A percentile compares a stretch with the other conserved stretches of the same genome.
These are phyloP conservation scores for Turritis glabra DNA, from an alignment of 345 rosid species.

Conservation along the genomic window DNA sequence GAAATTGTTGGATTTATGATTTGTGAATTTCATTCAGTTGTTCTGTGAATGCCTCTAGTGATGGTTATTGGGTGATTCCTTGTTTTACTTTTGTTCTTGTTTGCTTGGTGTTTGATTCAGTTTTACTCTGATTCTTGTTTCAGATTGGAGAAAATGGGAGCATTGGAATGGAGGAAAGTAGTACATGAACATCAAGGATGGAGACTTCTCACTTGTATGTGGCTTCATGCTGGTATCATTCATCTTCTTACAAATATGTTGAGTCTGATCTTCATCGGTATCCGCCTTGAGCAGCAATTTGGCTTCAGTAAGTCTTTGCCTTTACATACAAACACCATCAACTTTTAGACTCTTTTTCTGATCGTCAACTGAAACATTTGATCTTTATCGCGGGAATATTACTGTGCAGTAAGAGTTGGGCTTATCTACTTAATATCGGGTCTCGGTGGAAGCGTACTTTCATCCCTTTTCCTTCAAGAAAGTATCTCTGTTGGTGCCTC, in stretches of 20 bases:
- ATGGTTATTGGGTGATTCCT: not conserved
- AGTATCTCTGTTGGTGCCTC: constrained; percentile 98
- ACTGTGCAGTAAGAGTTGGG: constrained; percentile 68
- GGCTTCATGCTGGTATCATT: constrained; percentile 96
- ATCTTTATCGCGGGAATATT: not conserved
- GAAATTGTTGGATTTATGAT: not conserved
- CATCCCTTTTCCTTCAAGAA: constrained; percentile 64
- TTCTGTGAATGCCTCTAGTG: not conserved
- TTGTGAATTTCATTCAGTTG: not conserved
- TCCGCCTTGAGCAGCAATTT: constrained; percentile 93
- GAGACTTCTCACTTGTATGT: constrained; percentile 82
- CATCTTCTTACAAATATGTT: constrained; percentile 88
- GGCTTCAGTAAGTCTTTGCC: constrained; percentile 67
- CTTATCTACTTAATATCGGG: constrained; percentile 76
- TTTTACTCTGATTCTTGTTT: not conserved
- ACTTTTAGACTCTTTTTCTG: not conserved
- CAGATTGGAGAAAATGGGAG: constrained; percentile 93
- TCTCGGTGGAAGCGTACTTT: constrained; percentile 79
- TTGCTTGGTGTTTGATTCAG: not conserved
- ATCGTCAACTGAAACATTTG: not conserved
- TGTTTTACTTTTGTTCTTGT: not conserved
- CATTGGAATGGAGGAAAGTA: constrained; percentile 65
- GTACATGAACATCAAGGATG: constrained; percentile 82
- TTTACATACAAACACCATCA: not conserved
- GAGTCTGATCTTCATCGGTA: constrained; percentile 82